Base-by-base conservation (phyloP, 1,139 yeast genomes). In the Suzukiozyma palmioleophila region DNA sequence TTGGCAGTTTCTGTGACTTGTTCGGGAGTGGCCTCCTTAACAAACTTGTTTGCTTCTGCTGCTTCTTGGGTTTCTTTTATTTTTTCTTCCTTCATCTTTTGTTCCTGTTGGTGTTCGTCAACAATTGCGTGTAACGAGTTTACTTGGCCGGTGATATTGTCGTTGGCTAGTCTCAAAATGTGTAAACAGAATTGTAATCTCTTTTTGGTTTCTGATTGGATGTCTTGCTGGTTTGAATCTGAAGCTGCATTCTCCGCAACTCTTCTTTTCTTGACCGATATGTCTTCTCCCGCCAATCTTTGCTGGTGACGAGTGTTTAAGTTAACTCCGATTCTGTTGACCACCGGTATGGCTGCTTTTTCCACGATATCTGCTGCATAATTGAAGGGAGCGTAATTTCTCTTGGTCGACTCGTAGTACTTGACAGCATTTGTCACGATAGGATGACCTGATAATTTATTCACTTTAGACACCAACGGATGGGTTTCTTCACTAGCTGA, bases 131-230 rank as follows among this genome's bases (percentile, higher is more conserved):
- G 90, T 37, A 86, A 66, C 41, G 70, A 73, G 40, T 63, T 64
- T n/a, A 85, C 84, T 52, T 84, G 83, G 32, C 73, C 61, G 29
- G 79, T 79, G 24, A 87, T 73, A 45, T 81, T 84, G 45, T 79
- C 82, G 53, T 84, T 87, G 8, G 96, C 95, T 35, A 85, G 69
- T 54, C 83, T 79, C 43, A 87, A 67, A 45, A 88, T 65, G 45
- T 84, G 87, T 41, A 87, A 66, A 50, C 94, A 82, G 42, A 87
- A 81, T 37, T 86, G 78, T 38, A 87, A 60, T 45, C 88, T 73
- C 49, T 79, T 80, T 46, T 81, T 79, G 3, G 89, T 81, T 51
- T 86, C 95, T 38, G 73, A 37, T 24, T 40, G 37, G 12, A 28
- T 13, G 9, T 28, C 31, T 28, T 28, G 14, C n/a, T 12, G 12